These are phyloP conservation scores for Cetradonia linearis DNA, from an alignment of 495 filamentous ascomycete species.

Conservation along the genomic window DNA sequence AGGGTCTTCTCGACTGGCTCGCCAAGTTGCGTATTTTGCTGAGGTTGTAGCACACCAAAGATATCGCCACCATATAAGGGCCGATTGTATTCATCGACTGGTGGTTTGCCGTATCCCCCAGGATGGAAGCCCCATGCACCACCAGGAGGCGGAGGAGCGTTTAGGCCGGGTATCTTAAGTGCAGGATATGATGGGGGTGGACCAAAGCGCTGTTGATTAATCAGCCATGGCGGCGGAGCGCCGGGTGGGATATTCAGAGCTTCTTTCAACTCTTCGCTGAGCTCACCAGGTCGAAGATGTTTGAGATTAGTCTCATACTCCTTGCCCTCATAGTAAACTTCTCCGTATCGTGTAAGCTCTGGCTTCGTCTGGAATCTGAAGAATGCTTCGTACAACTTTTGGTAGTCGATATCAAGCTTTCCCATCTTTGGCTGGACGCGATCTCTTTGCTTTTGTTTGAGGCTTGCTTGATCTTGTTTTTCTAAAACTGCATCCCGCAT, in stretches of 20 bases:
- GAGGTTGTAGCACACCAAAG: constrained; percentile 68
- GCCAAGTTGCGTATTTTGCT: constrained; percentile 49
- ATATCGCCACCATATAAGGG: constrained; percentile 91
- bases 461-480: constrained; percentile 78
- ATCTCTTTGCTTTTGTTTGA: constrained; percentile 94
- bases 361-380: constrained; percentile 96
- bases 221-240: constrained; percentile 91
- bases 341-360: constrained; percentile 83
- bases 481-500: constrained; percentile 96
- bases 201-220: constrained; percentile 89
- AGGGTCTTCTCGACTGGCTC: constrained; percentile 80
- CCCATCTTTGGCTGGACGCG: constrained; percentile 95
- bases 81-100: constrained; percentile 80
- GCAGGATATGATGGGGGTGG: constrained; percentile 88
- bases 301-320: constrained; percentile 93
- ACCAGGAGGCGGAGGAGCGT: constrained; percentile 91
- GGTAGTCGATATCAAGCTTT: constrained; percentile 94
- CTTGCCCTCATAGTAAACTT: constrained; percentile 98
- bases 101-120: constrained; percentile 92
- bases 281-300: constrained; percentile 79
- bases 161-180: constrained; percentile 86
- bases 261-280: constrained; percentile 83
- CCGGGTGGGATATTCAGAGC: constrained; percentile 90
- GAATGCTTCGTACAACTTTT: constrained; percentile 95
- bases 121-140: constrained; percentile 91